These are phyloP conservation scores for Lipomyces spencermartinsiae DNA, from an alignment of 805 yeast genomes.

Conservation along the genomic window DNA sequence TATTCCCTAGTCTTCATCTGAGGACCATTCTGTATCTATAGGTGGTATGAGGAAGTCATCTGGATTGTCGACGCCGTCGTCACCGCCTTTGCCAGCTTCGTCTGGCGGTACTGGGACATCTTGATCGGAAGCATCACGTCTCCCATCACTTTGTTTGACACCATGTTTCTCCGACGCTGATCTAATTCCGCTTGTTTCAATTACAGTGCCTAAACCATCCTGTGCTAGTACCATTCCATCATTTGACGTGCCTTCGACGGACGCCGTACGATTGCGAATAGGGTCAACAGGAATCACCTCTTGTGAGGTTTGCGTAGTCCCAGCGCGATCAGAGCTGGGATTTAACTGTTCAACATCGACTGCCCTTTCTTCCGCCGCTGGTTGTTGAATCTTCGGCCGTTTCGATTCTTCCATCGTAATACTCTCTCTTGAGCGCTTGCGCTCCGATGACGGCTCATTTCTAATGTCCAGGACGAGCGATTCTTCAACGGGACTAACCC, in stretches of 20 bases:
- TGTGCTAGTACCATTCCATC: neutral
- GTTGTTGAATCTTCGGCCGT: conserved; percentile 15
- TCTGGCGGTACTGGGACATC: neutral
- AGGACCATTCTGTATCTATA: conserved; percentile 24
- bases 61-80: conserved; percentile 26
- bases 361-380: conserved; percentile 7
- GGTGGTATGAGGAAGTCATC: conserved; percentile 37
- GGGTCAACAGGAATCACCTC: neutral
- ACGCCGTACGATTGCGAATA: neutral
- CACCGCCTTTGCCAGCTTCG: neutral
- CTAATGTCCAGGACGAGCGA: neutral
- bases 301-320: neutral
- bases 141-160: neutral
- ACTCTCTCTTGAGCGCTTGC: neutral
- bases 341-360: neutral
- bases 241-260: neutral
- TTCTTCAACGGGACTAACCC: neutral
- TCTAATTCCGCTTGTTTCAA: neutral
- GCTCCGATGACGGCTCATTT: neutral
- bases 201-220: neutral
- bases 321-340: neutral
- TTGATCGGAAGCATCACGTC: neutral
- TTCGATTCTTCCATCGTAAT: neutral
- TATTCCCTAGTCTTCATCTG: conserved; percentile 28
- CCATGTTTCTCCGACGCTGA: neutral